Evolutionary conservation across 257 asterid species (phyloP), one percentile per base, ranked within the genome.

Genomic region (Agastache rugosa): DNA sequence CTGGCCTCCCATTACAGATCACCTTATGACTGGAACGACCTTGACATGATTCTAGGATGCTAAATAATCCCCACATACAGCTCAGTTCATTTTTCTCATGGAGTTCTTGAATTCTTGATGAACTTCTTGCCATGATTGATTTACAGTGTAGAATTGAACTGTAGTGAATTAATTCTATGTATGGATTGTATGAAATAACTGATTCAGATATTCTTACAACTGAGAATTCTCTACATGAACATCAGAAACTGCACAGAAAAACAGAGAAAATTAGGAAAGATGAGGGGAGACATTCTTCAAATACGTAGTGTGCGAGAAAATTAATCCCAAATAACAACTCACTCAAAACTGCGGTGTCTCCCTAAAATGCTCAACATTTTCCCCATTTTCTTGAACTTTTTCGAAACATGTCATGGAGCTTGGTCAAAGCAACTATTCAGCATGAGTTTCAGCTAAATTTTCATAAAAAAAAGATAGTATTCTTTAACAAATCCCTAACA

Each of bases 11-110:
- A n/a, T 86, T 82, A 4, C 80, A 77, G 29, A 83, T 79, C 73
- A 73, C 72, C 75, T 81, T 85, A 50, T 61, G 88, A 67, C 62
- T 54, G 12, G 79, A 44, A 19, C 78, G 72, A 23, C 75, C 83
- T 17, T 78, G 82, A 60, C 85, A 71, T 60, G 90, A 85, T 63
- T 88, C 87, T 27, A 86, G 77, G 73, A 83, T 81, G 35, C 79
- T 81, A 34, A 85, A 78, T 80, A 86, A 72, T 22, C 92, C 87
- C 89, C 87, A 79, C 79, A 77, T 73, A 74, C 91, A 85, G 74
- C 81, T 89, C 76, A 84, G 31, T 56, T 81, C 89, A 63, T 45
- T 68, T 27, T 75, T 84, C 79, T 73, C 83, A 16, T 50, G 77
- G 63, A 63, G 22, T 73, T 73, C 77, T 67, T 68, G 63, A 64